Evolutionary conservation across 768 basidiomycete species (phyloP), one percentile per base, ranked within the genome.

Genomic region (Mycena filopes): DNA sequence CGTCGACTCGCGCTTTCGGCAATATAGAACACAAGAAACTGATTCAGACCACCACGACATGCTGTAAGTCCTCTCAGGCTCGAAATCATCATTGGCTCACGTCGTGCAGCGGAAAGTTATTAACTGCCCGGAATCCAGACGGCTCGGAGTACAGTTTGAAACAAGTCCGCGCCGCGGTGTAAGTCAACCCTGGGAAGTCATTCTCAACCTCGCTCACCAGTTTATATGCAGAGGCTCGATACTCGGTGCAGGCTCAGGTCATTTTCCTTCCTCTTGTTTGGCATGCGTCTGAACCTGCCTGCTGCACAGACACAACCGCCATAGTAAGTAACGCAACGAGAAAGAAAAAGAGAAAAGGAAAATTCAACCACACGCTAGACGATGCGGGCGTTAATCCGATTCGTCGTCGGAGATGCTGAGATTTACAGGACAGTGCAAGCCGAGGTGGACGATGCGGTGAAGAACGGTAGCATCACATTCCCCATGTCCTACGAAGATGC

Each of bases 381-480:
- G 2, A 64, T 64, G 63, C 48, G 56, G 5, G 63, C 63, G 28
- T 45, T 64, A 49, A 50, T 64, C n/a, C 42, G 63, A 25, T 64
- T 51, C 43, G 29, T 64, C 0, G 50, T 64, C 4, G 63, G 56
- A 28, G 36, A 64, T 20, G 12, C 42, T 23, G 41, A 50, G 21
- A 41, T 64, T 7, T 58, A 58, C 49, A 7, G 8, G n/a, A 64
- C 51, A n/a, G 55, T 58, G 13, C 36, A 38, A 43, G 20, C 38
- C 26, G 63, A 64, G 33, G 46, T 64, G 4, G 63, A 58, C 47
- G 29, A 49, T 21, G 54, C 54, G 28, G 23, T 63, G 29, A 45
- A 50, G 5, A 45, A 33, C 26, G 49, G 55, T 1, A 40, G 15
- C 7, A 18, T 58, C 23, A 23, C 26, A 47, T 57, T 64, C 49